Evolutionary conservation across 345 rosid genomes (phyloP).

Genomic region (Hypericum perforatum): DNA sequence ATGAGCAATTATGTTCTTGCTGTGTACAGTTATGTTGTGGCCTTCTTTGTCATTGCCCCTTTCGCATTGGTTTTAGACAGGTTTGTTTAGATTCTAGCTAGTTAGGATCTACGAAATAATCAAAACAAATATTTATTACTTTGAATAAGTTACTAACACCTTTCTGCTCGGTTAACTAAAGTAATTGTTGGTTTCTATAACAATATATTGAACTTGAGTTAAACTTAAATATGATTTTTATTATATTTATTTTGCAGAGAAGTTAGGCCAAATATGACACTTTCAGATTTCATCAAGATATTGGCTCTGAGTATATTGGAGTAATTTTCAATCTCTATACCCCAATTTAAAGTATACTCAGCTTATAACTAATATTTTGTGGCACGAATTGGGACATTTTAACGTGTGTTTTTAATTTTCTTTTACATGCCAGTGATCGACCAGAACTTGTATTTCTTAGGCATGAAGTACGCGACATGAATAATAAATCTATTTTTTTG

Average conservation of each 20-base stretch:
- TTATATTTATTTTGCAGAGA: conserved; percentile 32
- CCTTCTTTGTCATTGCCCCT: conserved; percentile 66
- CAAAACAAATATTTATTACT: too few relatives aligned
- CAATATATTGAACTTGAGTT: too few relatives aligned
- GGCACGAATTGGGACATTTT: neutral
- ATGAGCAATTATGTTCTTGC: conserved; percentile 82
- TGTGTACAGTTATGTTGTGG: conserved; percentile 76
- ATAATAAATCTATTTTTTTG: too few relatives aligned
- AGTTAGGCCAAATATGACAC: conserved; percentile 66
- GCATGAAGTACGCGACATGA: conserved; percentile 76
- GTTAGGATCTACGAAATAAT: too few relatives aligned
- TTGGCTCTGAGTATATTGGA: conserved; percentile 54
- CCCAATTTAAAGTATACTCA: too few relatives aligned
- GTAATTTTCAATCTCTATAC: conserved; percentile 28
- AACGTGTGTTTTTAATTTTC: neutral
- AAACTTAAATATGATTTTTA: too few relatives aligned
- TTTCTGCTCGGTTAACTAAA: too few relatives aligned
- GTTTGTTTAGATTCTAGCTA: too few relatives aligned
- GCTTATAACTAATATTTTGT: too few relatives aligned
- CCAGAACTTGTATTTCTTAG: conserved; percentile 63
- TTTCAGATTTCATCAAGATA: conserved; percentile 49
- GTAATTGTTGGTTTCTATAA: too few relatives aligned
- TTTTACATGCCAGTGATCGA: conserved; percentile 65
- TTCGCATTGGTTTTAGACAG: conserved; percentile 61
- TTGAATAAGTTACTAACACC: too few relatives aligned